Evolutionary conservation across 1,139 yeast species (phyloP), one percentile per base, ranked within the genome.

Genomic region (Ogataea hybrid): DNA sequence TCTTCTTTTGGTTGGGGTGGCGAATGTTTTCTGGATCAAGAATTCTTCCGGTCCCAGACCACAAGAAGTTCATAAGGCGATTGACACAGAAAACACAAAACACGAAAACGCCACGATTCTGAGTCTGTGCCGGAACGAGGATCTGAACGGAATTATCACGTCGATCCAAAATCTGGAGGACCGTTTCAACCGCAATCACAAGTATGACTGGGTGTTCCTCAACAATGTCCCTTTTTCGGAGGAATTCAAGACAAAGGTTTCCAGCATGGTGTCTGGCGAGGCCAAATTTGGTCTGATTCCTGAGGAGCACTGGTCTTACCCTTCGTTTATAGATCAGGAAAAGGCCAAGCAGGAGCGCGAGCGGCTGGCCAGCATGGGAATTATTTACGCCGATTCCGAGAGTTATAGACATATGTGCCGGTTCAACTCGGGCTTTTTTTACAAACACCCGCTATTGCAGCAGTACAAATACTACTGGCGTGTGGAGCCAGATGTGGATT

Each of bases 351-450:
- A 40, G 3, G 54, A 62, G 32, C 68, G 65, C n/a, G 64, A 70
- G 65, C 58, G 64, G 7, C 42, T 58, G 18, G 51, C 69, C 52
- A 61, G 49, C 6, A 54, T 63, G 23, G 62, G 70, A 21, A 65
- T 76, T 11, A 73, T 76, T 6, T 74, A 76, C 50, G 78, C 80
- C 7, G 61, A 61, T 32, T 63, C 58, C 52, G 68, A 52, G 30
- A 69, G 75, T 3, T 75, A 76, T 54, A 80, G 75, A 50, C 75
- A 75, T 53, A 75, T 75, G 80, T 76, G 81, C 54, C 65, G 81
- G 31, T 75, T 69, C 52, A 69, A 75, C 50, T 73, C 73, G 60
- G 79, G 78, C 5, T 63, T 61, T 41, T 71, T 77, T 47, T 75
- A 68, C 50, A 62, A 70, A 36, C 57, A 75, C 36, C 78, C 77